Percentiles rank a stretch among this genome's conserved stretches.
Conservation (phyloP, 495 filamentous ascomycete genomes). For the Immersiella caudata region DNA sequence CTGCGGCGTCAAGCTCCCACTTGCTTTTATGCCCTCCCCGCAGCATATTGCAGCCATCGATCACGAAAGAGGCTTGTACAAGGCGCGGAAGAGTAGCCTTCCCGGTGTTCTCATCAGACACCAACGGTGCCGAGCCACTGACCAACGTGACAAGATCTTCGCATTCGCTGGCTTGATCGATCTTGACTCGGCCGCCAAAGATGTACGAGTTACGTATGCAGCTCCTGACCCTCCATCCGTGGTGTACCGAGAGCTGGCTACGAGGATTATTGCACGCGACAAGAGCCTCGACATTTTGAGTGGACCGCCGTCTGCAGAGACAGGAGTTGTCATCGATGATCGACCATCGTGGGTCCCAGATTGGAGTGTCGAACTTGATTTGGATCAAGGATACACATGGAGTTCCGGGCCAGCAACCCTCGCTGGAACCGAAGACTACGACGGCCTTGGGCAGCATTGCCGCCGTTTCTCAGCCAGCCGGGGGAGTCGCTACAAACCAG, state of each 20-base stretch:
- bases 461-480: slow-evolving; percentile 1
- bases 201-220: slow-evolving; percentile 4
- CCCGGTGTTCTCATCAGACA: slow-evolving; percentile 5
- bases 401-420: background rate
- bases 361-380: slow-evolving; percentile 2
- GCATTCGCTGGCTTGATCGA: background rate
- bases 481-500: background rate
- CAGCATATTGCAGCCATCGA: slow-evolving; percentile 11
- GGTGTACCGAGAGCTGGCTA: slow-evolving; percentile 1
- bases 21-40: slow-evolving; percentile 8
- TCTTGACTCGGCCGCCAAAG: background rate
- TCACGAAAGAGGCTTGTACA: background rate
- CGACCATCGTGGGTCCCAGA: slow-evolving; percentile 10
- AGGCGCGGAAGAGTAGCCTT: background rate
- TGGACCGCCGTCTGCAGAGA: background rate
- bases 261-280: slow-evolving; percentile 1
- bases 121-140: slow-evolving; percentile 6
- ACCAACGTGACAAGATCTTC: slow-evolving; percentile 15
- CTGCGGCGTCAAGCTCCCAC: slow-evolving; percentile 1
- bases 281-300: slow-evolving; percentile 10
- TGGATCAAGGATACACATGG: slow-evolving; percentile 4
- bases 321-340: background rate
- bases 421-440: slow-evolving; percentile 1
- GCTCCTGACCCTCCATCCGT: background rate
- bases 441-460: background rate